Evolutionary conservation across 169 alveolate genomes (phyloP).

Genomic region (Cryptosporidium bovis): DNA sequence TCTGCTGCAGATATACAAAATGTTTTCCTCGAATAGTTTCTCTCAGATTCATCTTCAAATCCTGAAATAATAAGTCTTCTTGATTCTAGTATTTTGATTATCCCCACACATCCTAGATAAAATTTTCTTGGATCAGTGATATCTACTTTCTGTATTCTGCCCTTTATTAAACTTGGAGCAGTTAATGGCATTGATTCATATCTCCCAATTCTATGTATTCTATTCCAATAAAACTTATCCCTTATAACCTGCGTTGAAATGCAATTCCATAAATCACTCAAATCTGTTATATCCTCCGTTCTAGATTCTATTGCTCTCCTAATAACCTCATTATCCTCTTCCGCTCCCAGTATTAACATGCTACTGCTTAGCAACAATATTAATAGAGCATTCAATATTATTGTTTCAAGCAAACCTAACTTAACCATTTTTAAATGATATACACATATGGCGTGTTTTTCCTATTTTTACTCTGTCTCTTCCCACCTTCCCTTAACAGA

Average conservation of each 20-base stretch:
- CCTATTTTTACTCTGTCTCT: too few species aligned
- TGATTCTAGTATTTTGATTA: slow-evolving; percentile 10
- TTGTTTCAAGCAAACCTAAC: too few species aligned
- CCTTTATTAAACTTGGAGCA: slow-evolving; percentile 17
- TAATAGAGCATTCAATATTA: background rate
- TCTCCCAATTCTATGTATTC: slow-evolving; percentile 56
- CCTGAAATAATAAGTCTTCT: slow-evolving; percentile 21
- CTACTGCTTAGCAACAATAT: background rate
- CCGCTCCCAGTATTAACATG: background rate
- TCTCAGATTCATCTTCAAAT: slow-evolving; percentile 32
- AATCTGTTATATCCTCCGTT: slow-evolving; percentile 36
- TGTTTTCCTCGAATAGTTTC: slow-evolving; percentile 31
- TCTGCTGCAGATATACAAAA: slow-evolving; percentile 73
- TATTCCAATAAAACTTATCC: slow-evolving; percentile 62
- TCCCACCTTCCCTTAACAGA: too few species aligned
- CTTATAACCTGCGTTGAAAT: slow-evolving; percentile 57
- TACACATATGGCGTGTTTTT: too few species aligned
- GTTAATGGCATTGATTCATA: slow-evolving; percentile 64
- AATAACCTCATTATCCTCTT: slow-evolving; percentile 38
- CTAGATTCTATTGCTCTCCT: slow-evolving; percentile 53
- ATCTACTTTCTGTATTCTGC: slow-evolving; percentile 8
- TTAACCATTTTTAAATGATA: too few species aligned
- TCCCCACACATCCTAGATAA: slow-evolving; percentile 42
- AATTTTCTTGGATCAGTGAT: slow-evolving; percentile 64
- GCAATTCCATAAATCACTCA: slow-evolving; percentile 44